Evolutionary conservation across 2,329 filamentous ascomycete genomes (phyloP).

Genomic region (Botrytis pseudocinerea): DNA sequence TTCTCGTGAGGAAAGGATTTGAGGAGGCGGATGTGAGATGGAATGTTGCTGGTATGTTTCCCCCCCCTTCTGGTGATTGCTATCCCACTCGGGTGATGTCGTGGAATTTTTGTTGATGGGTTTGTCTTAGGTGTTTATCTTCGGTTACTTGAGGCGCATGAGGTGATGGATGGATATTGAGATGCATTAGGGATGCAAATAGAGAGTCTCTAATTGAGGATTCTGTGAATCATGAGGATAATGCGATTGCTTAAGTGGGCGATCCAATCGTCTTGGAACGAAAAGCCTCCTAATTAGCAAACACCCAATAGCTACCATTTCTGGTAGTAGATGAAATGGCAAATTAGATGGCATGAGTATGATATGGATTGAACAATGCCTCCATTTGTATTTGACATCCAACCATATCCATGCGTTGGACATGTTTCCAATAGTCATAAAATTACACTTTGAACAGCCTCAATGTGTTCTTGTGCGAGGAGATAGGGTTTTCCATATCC

Average conservation of each 20-base stretch:
- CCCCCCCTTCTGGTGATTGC: neutral
- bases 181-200: neutral
- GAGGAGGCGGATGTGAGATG: neutral
- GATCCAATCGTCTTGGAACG: neutral
- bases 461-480: neutral
- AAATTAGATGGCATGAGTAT: neutral
- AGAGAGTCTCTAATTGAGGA: neutral
- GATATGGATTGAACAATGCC: neutral
- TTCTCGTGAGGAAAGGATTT: neutral
- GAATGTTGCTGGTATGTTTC: neutral
- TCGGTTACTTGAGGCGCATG: neutral
- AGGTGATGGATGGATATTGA: neutral
- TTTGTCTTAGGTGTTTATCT: neutral
- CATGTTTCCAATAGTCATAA: neutral
- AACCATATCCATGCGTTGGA: neutral
- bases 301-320: too few species aligned
- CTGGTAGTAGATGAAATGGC: neutral
- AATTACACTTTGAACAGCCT: neutral
- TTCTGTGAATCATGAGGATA: neutral
- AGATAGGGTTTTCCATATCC: neutral
- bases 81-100: neutral
- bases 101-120: neutral
- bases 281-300: too few species aligned
- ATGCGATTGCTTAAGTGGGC: neutral
- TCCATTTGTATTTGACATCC: neutral